Evolutionary conservation across 768 basidiomycete species (phyloP).

Genomic region (Trametes cingulata): DNA sequence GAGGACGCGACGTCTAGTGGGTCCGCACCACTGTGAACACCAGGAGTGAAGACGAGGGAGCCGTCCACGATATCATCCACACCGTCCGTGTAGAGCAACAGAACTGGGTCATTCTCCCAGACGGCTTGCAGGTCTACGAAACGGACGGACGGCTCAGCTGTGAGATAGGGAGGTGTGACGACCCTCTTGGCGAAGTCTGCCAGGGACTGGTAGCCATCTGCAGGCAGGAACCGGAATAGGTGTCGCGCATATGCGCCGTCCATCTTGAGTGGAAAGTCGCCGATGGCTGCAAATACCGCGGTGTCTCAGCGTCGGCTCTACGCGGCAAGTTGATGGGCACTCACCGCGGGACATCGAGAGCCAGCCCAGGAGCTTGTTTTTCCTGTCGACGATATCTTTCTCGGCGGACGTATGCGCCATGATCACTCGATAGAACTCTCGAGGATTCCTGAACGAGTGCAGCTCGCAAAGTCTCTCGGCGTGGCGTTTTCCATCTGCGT

Average conservation of each 20-base stretch:
- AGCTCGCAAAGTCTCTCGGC: neutral
- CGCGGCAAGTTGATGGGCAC: neutral
- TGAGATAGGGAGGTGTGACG: neutral
- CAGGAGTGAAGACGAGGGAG: neutral
- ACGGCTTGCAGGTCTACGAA: neutral
- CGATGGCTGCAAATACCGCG: neutral
- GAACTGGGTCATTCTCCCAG: neutral
- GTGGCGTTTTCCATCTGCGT: neutral
- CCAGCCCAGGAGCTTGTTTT: neutral
- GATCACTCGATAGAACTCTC: neutral
- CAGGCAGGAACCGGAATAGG: neutral
- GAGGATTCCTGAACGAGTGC: neutral
- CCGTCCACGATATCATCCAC: conserved; percentile 2
- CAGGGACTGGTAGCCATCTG: neutral
- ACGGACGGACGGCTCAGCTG: neutral
- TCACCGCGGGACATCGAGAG: neutral
- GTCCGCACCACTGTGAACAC: neutral
- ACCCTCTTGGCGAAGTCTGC: neutral
- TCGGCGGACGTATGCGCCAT: neutral
- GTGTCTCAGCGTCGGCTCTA: no score
- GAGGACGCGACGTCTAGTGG: neutral
- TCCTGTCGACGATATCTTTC: neutral
- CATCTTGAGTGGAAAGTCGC: neutral
- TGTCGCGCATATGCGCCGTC: neutral
- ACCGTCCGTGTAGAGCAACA: neutral